Conservation (phyloP, 2,329 filamentous ascomycete species). For the Neurospora sp. region DNA sequence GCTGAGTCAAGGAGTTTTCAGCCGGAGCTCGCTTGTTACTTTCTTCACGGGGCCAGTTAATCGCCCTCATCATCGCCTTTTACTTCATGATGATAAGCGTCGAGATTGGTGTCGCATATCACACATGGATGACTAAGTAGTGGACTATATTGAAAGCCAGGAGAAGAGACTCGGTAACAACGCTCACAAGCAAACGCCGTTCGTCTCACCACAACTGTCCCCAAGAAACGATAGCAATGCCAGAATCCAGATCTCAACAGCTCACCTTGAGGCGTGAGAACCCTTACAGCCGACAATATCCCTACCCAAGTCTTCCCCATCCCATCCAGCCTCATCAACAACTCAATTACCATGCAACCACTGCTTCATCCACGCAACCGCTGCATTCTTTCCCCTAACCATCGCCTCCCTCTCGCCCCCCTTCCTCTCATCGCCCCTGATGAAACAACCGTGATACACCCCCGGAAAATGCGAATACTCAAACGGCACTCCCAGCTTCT, state of each 20-base stretch:
- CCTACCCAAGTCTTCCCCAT: background rate
- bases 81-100: background rate
- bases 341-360: conserved; percentile 12
- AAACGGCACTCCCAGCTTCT: conserved; percentile 28
- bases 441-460: conserved; percentile 35
- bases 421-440: conserved; percentile 30
- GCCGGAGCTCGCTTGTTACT: background rate
- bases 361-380: conserved; percentile 33
- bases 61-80: background rate
- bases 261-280: background rate
- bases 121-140: background rate
- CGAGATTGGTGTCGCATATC: background rate
- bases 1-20: background rate
- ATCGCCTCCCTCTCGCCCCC: conserved; percentile 33
- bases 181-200: background rate
- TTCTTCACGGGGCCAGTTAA: background rate
- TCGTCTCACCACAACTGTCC: background rate
- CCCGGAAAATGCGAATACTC: conserved; percentile 43
- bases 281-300: background rate
- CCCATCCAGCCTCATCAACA: background rate
- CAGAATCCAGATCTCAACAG: background rate
- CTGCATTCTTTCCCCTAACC: conserved; percentile 36
- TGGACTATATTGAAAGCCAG: background rate
- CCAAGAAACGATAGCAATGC: background rate
- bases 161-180: background rate